Evolutionary conservation across 441 rosid species (phyloP).

Genomic region (Arabidopsis lyrata): DNA sequence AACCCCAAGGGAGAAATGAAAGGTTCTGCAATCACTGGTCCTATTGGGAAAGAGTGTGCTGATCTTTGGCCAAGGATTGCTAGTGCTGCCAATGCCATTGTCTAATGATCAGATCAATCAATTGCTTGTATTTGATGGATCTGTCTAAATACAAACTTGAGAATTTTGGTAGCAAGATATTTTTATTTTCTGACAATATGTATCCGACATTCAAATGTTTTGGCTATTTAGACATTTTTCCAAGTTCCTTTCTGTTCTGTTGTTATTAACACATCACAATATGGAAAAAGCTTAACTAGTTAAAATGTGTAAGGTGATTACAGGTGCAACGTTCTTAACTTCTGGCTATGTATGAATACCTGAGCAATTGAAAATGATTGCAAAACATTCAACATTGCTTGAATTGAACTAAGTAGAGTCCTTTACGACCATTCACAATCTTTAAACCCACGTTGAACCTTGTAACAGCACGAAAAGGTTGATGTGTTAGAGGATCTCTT

Average conservation of each 20-base stretch:
- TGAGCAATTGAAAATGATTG: no score
- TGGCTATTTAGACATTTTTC: constrained; percentile 22
- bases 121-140: not conserved
- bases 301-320: not conserved
- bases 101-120: constrained; percentile 40
- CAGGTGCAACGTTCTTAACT: not conserved
- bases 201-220: constrained; percentile 18
- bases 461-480: no score
- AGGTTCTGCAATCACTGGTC: constrained; percentile 81
- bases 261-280: not conserved
- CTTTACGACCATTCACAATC: no score
- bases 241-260: not conserved
- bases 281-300: not conserved
- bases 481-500: no score
- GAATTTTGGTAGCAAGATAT: constrained; percentile 22
- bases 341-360: no score
- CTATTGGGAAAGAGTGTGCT: constrained; percentile 78
- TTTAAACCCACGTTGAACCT: no score
- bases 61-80: constrained; percentile 86
- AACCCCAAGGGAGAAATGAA: constrained; percentile 80
- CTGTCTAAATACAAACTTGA: not conserved
- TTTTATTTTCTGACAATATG: constrained; percentile 5
- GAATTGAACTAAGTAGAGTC: no score
- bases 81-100: constrained; percentile 89
- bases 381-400: no score